phyloP scores from a whole-genome alignment of 208 protist genomes.

The Acanthamoeba lenticulata region DNA sequence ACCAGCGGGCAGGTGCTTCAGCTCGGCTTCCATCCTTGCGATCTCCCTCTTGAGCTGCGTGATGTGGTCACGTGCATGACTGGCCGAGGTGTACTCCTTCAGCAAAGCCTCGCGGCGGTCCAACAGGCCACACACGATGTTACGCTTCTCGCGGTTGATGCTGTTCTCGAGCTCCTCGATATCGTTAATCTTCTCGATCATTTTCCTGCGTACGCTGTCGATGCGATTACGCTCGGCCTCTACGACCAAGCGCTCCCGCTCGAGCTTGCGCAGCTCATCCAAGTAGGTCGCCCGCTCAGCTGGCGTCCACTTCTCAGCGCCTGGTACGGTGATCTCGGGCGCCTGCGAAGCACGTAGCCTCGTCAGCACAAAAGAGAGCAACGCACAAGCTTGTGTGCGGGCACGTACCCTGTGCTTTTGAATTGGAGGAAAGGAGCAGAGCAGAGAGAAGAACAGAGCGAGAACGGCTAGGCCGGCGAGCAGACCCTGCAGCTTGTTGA shows the following conservation, averaged over 20 bases:
- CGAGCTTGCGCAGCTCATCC: neutral
- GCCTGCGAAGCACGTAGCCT: neutral
- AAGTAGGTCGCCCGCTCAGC: neutral
- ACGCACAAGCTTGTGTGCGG: neutral
- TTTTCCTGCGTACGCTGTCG: neutral
- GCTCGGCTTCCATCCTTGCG: neutral
- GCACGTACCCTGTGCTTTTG: neutral
- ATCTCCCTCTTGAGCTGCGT: neutral
- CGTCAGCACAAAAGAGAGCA: neutral
- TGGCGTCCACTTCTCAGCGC: neutral
- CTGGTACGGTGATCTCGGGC: neutral
- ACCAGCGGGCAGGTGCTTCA: neutral
- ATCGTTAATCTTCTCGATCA: neutral
- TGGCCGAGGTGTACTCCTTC: neutral
- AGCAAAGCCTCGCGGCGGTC: neutral
- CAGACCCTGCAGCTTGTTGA: neutral
- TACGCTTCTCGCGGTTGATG: neutral
- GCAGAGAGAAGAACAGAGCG: neutral
- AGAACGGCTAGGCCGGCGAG: neutral
- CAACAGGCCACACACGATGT: slow-evolving; percentile 9
- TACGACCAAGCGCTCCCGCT: neutral
- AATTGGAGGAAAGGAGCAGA: neutral
- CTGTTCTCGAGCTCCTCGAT: neutral
- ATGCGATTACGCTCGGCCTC: neutral
- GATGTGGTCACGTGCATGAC: neutral